These are phyloP conservation scores for Wickerhamomyces subpelliculosus DNA, from an alignment of 805 yeast genomes.

Conservation along the genomic window DNA sequence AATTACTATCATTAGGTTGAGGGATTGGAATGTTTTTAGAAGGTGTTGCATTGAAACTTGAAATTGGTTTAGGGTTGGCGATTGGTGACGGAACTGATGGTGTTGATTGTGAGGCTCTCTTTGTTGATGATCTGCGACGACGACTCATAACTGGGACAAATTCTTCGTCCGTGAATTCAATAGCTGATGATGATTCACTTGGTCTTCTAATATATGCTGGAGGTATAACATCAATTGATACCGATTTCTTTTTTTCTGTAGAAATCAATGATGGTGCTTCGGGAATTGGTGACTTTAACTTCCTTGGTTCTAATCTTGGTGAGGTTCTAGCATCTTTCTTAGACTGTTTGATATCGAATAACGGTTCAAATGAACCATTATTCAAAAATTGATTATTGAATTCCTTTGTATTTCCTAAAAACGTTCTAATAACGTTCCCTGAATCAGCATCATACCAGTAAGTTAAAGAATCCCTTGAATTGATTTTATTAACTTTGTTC, in stretches of 20 bases:
- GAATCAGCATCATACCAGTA: constrained; percentile 26
- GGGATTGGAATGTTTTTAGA: background rate
- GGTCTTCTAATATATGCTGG: no score
- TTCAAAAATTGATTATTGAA: constrained; percentile 38
- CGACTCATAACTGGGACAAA: constrained; percentile 28
- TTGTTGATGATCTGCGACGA: constrained; percentile 25
- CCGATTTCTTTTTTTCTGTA: constrained; percentile 6
- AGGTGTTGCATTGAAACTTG: background rate
- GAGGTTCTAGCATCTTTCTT: constrained; percentile 13
- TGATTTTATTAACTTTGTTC: constrained; percentile 17
- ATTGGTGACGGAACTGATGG: background rate
- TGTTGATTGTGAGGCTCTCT: constrained; percentile 3
- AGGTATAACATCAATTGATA: constrained; percentile 3
- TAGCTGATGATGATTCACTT: constrained; percentile 22
- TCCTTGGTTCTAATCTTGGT: constrained; percentile 11
- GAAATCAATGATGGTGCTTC: constrained; percentile 3
- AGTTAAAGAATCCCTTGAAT: constrained; percentile 4
- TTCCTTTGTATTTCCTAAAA: constrained; percentile 25
- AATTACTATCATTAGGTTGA: background rate
- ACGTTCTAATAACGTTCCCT: constrained; percentile 24
- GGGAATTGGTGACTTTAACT: constrained; percentile 7
- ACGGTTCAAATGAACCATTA: constrained; percentile 28
- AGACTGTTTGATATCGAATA: constrained; percentile 23
- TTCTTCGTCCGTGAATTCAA: constrained; percentile 23
- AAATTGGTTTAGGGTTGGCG: background rate